Conservation (phyloP, 2,329 filamentous ascomycete genomes). For the Talaromyces sp. region DNA sequence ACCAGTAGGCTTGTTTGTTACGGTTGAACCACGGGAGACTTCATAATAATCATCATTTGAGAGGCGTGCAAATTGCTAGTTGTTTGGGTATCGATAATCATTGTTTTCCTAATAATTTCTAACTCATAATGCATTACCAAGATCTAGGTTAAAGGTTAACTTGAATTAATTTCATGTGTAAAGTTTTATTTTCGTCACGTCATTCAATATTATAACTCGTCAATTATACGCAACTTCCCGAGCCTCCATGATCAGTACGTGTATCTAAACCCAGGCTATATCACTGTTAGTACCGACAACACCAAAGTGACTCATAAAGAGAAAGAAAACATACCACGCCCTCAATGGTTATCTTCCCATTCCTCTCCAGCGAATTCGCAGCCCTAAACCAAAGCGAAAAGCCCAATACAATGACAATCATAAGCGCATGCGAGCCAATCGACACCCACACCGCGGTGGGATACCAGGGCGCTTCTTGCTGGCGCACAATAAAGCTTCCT, state of each 20-base stretch:
- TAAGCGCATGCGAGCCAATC: slow-evolving; percentile 42
- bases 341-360: slow-evolving; percentile 3
- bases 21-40: background rate
- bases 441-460: slow-evolving; percentile 63
- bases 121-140: background rate
- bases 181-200: background rate
- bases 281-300: background rate
- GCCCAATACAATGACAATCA: slow-evolving; percentile 8
- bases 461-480: slow-evolving; percentile 58
- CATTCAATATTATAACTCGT: background rate
- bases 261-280: slow-evolving; percentile 10
- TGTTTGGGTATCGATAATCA: background rate
- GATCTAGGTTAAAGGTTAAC: no score
- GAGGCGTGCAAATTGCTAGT: background rate
- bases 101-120: background rate
- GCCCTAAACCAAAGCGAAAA: slow-evolving; percentile 7
- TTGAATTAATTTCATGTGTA: no score
- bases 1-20: background rate
- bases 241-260: slow-evolving; percentile 1
- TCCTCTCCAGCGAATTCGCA: slow-evolving; percentile 2
- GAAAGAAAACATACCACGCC: slow-evolving; percentile 1
- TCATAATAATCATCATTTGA: background rate
- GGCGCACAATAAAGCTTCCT: slow-evolving; percentile 60
- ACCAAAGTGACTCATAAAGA: background rate
- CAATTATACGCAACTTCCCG: background rate